phyloP scores from a whole-genome alignment of 495 filamentous ascomycete genomes.

The Talaromyces wortmannii region DNA sequence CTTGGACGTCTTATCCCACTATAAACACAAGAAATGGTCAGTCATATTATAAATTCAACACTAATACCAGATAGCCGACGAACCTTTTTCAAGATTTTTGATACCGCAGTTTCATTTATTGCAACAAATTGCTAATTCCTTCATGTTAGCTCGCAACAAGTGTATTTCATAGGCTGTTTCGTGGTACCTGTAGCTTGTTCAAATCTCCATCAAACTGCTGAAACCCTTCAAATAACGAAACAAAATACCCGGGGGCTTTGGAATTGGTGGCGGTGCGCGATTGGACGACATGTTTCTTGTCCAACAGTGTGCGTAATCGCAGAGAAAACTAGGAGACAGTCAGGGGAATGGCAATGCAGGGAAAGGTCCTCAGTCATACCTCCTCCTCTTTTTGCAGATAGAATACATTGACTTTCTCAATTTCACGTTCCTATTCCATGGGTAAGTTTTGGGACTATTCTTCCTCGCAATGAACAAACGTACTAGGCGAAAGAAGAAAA shows the following conservation, averaged over 20 bases:
- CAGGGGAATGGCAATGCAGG: not conserved
- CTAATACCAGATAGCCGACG: conserved; percentile 6
- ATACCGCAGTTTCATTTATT: conserved; percentile 93
- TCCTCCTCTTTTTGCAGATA: conserved; percentile 98
- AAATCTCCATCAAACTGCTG: conserved; percentile 93
- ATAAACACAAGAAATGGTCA: conserved; percentile 13
- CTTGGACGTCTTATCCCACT: conserved; percentile 99
- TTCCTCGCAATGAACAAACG: conserved; percentile 11
- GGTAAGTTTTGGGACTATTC: not conserved
- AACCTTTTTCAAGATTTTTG: conserved; percentile 96
- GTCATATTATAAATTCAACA: conserved; percentile 4
- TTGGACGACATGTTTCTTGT: conserved; percentile 87
- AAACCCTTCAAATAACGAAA: conserved; percentile 90
- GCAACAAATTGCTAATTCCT: conserved; percentile 80
- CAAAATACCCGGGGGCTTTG: conserved; percentile 83
- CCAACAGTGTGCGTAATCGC: conserved; percentile 80
- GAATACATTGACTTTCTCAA: conserved; percentile 97
- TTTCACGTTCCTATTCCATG: conserved; percentile 74
- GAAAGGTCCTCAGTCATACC: conserved; percentile 41
- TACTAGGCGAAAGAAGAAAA: conserved; percentile 97
- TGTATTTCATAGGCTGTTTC: not conserved
- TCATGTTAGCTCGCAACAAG: conserved; percentile 1
- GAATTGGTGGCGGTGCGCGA: conserved; percentile 66
- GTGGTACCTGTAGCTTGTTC: conserved; percentile 76
- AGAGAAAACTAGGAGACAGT: conserved; percentile 65